Evolutionary conservation across 257 asterid genomes (phyloP).

Genomic region (Solanum appendiculatum): DNA sequence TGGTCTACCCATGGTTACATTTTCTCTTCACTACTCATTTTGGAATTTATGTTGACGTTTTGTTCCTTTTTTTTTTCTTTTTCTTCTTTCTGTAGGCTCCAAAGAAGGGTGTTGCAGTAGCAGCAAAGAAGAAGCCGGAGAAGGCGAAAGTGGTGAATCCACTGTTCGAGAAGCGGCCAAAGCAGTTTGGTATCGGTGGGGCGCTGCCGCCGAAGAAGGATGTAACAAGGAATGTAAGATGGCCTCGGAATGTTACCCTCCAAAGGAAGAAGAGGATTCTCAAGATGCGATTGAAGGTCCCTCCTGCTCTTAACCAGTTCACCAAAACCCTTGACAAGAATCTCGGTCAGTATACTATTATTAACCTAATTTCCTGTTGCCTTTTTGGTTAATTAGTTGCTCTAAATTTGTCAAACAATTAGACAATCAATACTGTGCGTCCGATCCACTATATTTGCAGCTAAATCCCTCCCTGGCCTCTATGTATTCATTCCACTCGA

Average conservation of each 20-base stretch:
- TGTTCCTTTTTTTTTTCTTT: no score
- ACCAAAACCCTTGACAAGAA: slow-evolving; percentile 35
- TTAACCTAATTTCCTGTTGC: neutral
- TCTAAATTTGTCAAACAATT: neutral
- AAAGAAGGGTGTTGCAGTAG: neutral
- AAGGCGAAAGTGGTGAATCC: neutral
- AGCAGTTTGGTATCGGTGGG: slow-evolving; percentile 10
- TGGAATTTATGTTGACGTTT: neutral
- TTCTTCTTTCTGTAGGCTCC: neutral
- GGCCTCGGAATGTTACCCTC: slow-evolving; percentile 25
- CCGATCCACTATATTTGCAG: neutral
- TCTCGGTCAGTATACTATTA: slow-evolving; percentile 13
- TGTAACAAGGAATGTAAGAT: slow-evolving; percentile 23
- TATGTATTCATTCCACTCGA: neutral
- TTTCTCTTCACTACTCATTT: neutral
- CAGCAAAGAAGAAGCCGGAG: slow-evolving; percentile 12
- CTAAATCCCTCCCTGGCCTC: neutral
- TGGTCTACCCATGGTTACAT: neutral
- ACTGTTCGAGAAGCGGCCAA: neutral
- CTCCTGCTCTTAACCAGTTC: neutral
- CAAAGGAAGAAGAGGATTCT: slow-evolving; percentile 27
- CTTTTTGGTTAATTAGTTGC: neutral
- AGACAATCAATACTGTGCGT: neutral
- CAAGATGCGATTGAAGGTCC: neutral
- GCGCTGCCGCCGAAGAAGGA: slow-evolving; percentile 36